phyloP scores from a whole-genome alignment of 78 protist species.

The slime mould (Dictyostelium discoideum) region dicty_2.7 NC_007091.3:5073001-5073500 shows the following conservation, averaged over 20 bases:
- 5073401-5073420: conserved; percentile 89
- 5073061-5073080: conserved; percentile 86
- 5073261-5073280: conserved; percentile 71
- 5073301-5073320: conserved; percentile 87
- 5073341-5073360: conserved; percentile 83
- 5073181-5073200: conserved; percentile 77
- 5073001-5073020: conserved; percentile 88
- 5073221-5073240: conserved; percentile 64
- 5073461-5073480: not conserved
- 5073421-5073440: not conserved
- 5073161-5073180: conserved; percentile 34
- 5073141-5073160: conserved; percentile 72
- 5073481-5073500: not conserved
- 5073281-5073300: conserved; percentile 87
- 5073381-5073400: conserved; percentile 90
- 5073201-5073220: conserved; percentile 41
- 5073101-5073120: conserved; percentile 86
- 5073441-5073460: not conserved
- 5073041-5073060: conserved; percentile 92
- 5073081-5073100: conserved; percentile 84
- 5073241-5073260: conserved; percentile 81
- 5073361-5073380: conserved; percentile 86
- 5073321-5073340: conserved; percentile 92
- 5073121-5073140: conserved; percentile 65
- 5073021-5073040: conserved; percentile 86